These are phyloP conservation scores for Fragaria nilgerrensis DNA, from an alignment of 306 rosid genomes.

Conservation along the genomic window DNA sequence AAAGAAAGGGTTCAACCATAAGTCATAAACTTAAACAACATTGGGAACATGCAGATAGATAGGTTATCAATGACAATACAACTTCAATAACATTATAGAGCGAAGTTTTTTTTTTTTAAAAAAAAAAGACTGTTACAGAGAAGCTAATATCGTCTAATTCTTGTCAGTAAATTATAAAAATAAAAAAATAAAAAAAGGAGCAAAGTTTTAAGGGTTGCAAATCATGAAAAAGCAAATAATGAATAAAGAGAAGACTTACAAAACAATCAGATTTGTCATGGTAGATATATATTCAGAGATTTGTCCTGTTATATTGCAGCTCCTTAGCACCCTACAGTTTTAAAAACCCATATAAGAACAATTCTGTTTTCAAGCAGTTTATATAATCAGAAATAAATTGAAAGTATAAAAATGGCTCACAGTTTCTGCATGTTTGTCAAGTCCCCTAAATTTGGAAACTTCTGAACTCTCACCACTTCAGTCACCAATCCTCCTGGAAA, in stretches of 20 bases:
- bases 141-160: too few species aligned
- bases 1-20: not conserved
- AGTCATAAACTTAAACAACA: not conserved
- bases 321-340: slow-evolving; percentile 20
- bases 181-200: too few species aligned
- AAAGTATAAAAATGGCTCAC: slow-evolving; percentile 23
- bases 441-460: slow-evolving; percentile 22
- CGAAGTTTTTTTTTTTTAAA: too few species aligned
- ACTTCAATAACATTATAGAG: not conserved
- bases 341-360: not conserved
- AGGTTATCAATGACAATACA: not conserved
- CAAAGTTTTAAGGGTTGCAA: not conserved
- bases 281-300: slow-evolving; percentile 11
- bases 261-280: not conserved
- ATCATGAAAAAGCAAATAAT: not conserved
- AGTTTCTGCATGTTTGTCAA: not conserved
- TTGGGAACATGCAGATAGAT: not conserved
- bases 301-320: slow-evolving; percentile 17
- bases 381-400: not conserved
- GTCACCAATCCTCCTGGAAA: slow-evolving; percentile 34
- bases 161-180: too few species aligned
- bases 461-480: slow-evolving; percentile 19
- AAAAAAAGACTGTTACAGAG: too few species aligned
- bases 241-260: slow-evolving; percentile 6
- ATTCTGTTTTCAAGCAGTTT: not conserved